Evolutionary conservation across 2,329 filamentous ascomycete genomes (phyloP), one percentile per base, ranked within the genome.

Genomic region (Saccharata proteae): DNA sequence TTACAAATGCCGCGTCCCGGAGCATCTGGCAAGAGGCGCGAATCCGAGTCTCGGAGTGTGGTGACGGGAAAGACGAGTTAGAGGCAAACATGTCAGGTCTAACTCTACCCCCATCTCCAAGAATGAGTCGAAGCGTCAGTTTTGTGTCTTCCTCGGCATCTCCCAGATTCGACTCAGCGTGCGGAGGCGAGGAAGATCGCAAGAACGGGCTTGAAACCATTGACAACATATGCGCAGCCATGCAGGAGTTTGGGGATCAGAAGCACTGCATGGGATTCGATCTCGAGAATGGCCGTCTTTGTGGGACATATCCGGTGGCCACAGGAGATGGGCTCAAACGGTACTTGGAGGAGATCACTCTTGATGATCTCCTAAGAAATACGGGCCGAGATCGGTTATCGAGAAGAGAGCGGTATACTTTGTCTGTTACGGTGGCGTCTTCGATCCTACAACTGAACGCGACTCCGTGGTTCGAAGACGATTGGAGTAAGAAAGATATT

Each of bases 401-500:
- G 31, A 51, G 47, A 30, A 57, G 48, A 27, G 47, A 57, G 18
- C 45, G 52, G 21, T 52, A 55, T 24, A 45, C 40, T 25, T 30
- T 57, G 7, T 51, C 53, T 13, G 42, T 57, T 17, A 57, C 51
- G 2, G 38, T 57, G 8, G 53, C 53, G 12, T 51, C 48, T 2
- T 52, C 46, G 14, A 46, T 52, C 5, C 41, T 57, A 4, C 54
- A 54, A 28, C 44, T 57, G 6, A 48, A 54, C 30, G 46, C 50
- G 1, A 55, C 53, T 1, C 50, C 51, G 3, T 57, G 52, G 53
- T 46, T 57, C 6, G 41, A 39, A 4, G 47, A 51, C 22, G 43
- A 52, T 10, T 55, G 52, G 49, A 42, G 43, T 9, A 41, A 46
- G 6, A 48, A 44, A 29, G 49, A 55, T 25, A 53, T 55, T 15